A percentile compares a stretch with the other conserved stretches of the same genome.
Conservation (phyloP, 208 protist genomes). For the Trypanosoma avium region DNA sequence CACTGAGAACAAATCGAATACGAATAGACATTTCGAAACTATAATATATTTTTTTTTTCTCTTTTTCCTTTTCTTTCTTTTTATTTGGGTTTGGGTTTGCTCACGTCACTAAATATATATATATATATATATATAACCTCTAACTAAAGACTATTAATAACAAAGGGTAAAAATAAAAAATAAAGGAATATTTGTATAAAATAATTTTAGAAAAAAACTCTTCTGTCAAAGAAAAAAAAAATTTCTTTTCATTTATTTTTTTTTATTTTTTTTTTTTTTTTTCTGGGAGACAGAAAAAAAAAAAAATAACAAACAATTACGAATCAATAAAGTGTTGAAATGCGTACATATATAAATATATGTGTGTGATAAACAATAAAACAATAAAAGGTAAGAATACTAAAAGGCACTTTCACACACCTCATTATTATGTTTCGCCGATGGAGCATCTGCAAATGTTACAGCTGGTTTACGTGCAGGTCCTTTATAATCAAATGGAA, state of each 20-base stretch:
- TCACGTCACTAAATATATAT: too few relatives aligned
- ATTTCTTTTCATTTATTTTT: too few relatives aligned
- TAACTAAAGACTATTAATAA: too few relatives aligned
- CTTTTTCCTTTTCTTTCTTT: not conserved
- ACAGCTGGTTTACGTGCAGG: constrained; percentile 44
- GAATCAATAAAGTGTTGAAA: constrained; percentile 3
- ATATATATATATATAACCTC: too few relatives aligned
- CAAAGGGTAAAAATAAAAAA: not conserved
- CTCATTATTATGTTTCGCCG: constrained; percentile 18
- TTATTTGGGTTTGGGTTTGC: too few relatives aligned
- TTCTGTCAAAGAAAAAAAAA: too few relatives aligned
- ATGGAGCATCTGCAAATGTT: constrained; percentile 58
- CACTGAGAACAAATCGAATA: constrained; percentile 73
- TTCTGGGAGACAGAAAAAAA: not conserved
- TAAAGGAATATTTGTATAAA: too few relatives aligned
- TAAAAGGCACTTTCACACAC: constrained; percentile 19
- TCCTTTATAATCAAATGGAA: constrained; percentile 76
- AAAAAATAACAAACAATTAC: not conserved
- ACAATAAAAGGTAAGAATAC: constrained; percentile 21
- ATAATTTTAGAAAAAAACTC: too few relatives aligned
- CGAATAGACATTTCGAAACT: constrained; percentile 24
- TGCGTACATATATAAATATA: not conserved
- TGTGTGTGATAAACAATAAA: constrained; percentile 1
- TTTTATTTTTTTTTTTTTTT: not conserved
- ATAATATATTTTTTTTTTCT: not conserved